Evolutionary conservation across 2,329 filamentous ascomycete genomes (phyloP), one percentile per base, ranked within the genome.

Genomic region (Trichoderma koningiopsis): DNA sequence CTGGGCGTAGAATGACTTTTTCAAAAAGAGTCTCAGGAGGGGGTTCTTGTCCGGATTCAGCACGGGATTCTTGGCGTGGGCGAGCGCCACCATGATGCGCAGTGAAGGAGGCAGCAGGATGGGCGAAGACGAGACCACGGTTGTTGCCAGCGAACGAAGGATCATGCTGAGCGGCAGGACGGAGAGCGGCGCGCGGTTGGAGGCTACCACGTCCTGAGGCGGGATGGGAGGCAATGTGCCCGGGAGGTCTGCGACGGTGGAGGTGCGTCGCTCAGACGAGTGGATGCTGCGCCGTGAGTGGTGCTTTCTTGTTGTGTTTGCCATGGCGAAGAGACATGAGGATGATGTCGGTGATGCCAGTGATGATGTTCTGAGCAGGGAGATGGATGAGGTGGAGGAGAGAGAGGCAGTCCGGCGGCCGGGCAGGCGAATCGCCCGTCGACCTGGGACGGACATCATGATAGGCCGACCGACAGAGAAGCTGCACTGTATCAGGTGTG

Each of bases 1-100:
- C 75, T 97, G 94, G 29, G 89, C 89, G 78, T 97, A 97, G 75
- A 97, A 94, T 0, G 93, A 96, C 76, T 89, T 87, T 78, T 94
- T 93, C 61, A 97, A 83, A 53, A 94, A 77, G 70, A 83, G 87
- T 55, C 89, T 86, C 19, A 97, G 84, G 1, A 95, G 58, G 0
- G 88, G 88, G 77, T 97, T 97, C 64, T 82, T 84, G 76, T 96
- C 93, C 5, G 93, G 89, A 78, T 91, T 90, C 69, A 96, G 84
- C 0, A 94, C 67, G 1, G 87, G 82, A 69, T 83, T 89, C 62
- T 86, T 86, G 31, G 91, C 89, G 77, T 93, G 85, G 13, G 94
- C 91, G 73, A 96, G 86, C 27, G 86, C 78, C 7, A 84, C 86
- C 81, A 96, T 91, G 70, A 91, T 78, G 65, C 84, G 84, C 58